These are phyloP conservation scores for Sclerotinia subarctica DNA, from an alignment of 2,329 filamentous ascomycete species.

Conservation along the genomic window DNA sequence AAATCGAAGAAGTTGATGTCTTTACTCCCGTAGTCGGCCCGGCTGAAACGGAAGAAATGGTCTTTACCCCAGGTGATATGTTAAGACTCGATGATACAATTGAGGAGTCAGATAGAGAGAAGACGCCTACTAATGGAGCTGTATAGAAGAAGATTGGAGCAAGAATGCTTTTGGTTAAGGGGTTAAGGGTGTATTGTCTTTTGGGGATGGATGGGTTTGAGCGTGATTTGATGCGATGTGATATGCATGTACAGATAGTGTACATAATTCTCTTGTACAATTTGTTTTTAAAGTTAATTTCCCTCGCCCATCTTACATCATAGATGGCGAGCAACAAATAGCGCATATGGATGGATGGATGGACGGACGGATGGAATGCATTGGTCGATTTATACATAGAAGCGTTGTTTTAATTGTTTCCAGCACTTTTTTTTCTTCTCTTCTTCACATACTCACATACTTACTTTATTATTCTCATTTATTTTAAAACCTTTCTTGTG, in stretches of 20 bases:
- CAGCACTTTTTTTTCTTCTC: neutral
- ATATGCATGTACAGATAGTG: constrained; percentile 16
- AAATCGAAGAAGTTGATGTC: constrained; percentile 42
- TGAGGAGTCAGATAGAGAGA: constrained; percentile 18
- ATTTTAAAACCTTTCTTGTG: neutral
- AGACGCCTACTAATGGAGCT: constrained; percentile 18
- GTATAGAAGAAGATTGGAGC: neutral
- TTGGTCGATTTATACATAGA: constrained; percentile 8
- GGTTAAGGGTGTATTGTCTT: constrained; percentile 1
- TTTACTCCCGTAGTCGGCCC: constrained; percentile 50
- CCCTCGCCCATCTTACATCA: neutral
- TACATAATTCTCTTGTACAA: constrained; percentile 14
- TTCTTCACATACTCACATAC: neutral
- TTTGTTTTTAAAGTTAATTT: neutral
- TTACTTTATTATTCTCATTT: neutral
- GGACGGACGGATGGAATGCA: neutral
- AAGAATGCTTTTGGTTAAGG: constrained; percentile 1
- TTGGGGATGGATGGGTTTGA: neutral
- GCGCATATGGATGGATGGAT: constrained; percentile 7
- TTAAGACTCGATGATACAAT: constrained; percentile 9
- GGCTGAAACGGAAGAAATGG: constrained; percentile 35
- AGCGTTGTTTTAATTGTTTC: constrained; percentile 3
- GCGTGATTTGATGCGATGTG: neutral
- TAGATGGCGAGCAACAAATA: neutral
- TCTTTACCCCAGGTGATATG: constrained; percentile 27